Conservation (phyloP, 2,329 filamentous ascomycete genomes). For the Fusarium goolgardi region DNA sequence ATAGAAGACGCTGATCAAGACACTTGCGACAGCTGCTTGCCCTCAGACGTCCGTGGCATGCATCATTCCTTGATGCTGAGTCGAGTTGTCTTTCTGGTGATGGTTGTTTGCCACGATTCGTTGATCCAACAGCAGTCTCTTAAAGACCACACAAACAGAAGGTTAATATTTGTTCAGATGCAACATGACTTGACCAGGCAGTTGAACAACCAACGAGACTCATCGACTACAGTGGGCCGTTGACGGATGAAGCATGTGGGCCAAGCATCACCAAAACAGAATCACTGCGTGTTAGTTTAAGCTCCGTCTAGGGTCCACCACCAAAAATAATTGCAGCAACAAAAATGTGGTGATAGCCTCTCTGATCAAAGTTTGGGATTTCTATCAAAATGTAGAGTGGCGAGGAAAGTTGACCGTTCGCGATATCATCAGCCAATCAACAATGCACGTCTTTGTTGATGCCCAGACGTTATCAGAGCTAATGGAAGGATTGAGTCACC, state of each 20-base stretch:
- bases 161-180: neutral
- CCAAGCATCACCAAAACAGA: conserved; percentile 3
- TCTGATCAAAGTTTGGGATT: neutral
- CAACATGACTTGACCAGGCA: neutral
- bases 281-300: conserved; percentile 24
- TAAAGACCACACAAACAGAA: neutral
- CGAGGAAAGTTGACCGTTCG: neutral
- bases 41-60: neutral
- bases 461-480: conserved; percentile 10
- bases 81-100: conserved; percentile 4
- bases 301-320: conserved; percentile 25
- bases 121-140: conserved; percentile 5
- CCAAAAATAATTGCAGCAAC: conserved; percentile 7
- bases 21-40: neutral
- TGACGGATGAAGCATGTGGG: conserved; percentile 37
- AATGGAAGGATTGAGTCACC: conserved; percentile 10
- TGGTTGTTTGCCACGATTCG: conserved; percentile 16
- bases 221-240: conserved; percentile 19
- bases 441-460: conserved; percentile 3
- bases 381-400: conserved; percentile 12
- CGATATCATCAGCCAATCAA: conserved; percentile 19
- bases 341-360: conserved; percentile 25
- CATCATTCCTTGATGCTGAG: conserved; percentile 5
- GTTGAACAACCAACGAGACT: conserved; percentile 16
- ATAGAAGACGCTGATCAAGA: neutral